Conservation (phyloP, 208 protist genomes). For the Trypanosoma melophagium region DNA sequence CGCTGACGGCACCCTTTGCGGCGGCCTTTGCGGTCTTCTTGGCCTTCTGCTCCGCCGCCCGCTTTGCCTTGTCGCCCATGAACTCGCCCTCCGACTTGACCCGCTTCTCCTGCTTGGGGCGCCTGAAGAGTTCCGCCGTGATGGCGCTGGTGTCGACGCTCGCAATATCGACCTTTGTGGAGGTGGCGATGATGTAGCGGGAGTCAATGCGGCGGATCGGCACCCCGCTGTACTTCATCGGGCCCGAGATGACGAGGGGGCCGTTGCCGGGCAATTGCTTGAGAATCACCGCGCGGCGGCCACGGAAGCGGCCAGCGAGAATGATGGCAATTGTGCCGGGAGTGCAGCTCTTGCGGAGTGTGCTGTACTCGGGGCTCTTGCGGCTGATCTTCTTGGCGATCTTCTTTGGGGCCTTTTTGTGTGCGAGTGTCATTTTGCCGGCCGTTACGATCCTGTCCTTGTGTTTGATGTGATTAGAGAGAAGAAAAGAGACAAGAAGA, state of each 20-base stretch:
- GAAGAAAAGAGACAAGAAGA: slow-evolving; percentile 5
- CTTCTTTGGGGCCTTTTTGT: slow-evolving; percentile 27
- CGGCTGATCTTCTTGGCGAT: slow-evolving; percentile 31
- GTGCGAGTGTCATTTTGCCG: no score
- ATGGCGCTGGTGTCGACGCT: slow-evolving; percentile 76
- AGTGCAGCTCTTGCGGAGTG: slow-evolving; percentile 48
- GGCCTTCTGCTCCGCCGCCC: slow-evolving; percentile 60
- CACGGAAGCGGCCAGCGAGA: slow-evolving; percentile 96
- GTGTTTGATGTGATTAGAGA: slow-evolving; percentile 4
- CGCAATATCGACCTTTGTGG: slow-evolving; percentile 95
- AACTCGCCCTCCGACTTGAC: slow-evolving; percentile 82
- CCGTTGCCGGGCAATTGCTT: slow-evolving; percentile 96
- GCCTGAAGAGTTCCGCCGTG: slow-evolving; percentile 66
- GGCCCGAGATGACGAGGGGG: slow-evolving; percentile 95
- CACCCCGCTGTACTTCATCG: slow-evolving; percentile 97
- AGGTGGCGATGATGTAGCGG: slow-evolving; percentile 98
- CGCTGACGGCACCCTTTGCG: slow-evolving; percentile 53
- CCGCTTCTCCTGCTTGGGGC: slow-evolving; percentile 72
- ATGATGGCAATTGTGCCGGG: slow-evolving; percentile 96
- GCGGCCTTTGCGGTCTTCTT: slow-evolving; percentile 74
- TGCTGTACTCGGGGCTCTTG: slow-evolving; percentile 29
- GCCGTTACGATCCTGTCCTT: no score
- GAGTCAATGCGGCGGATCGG: slow-evolving; percentile 97
- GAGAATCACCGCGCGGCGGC: slow-evolving; percentile 97
- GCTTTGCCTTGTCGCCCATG: slow-evolving; percentile 84